These are phyloP conservation scores for Diaporthe aspalathi DNA, from an alignment of 2,329 filamentous ascomycete species.

Conservation along the genomic window DNA sequence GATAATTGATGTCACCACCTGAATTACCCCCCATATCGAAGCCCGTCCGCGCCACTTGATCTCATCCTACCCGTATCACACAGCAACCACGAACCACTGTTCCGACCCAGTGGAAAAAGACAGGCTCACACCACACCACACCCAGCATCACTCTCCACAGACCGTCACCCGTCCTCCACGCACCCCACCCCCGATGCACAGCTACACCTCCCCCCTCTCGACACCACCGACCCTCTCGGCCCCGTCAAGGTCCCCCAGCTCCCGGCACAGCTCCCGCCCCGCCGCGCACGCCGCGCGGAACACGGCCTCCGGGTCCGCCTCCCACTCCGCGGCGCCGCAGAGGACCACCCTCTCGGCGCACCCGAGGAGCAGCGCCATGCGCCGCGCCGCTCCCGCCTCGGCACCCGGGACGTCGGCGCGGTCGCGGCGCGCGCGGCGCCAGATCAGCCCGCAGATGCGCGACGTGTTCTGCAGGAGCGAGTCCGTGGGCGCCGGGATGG, in stretches of 20 bases:
- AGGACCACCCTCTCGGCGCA: constrained; percentile 48
- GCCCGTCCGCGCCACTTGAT: neutral
- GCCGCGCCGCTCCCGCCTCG: constrained; percentile 46
- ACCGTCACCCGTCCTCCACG: neutral
- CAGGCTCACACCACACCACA: neutral
- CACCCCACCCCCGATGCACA: no score
- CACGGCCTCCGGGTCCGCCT: constrained; percentile 20
- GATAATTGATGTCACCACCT: neutral
- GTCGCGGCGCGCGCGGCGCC: constrained; percentile 47
- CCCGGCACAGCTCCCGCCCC: constrained; percentile 33
- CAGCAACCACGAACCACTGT: neutral
- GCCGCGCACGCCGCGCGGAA: constrained; percentile 31
- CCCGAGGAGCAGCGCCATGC: constrained; percentile 46
- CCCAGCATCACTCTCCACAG: no score
- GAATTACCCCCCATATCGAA: no score
- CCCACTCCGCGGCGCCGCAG: constrained; percentile 42
- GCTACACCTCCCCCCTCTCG: neutral
- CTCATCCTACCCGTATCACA: neutral
- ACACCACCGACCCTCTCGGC: neutral
- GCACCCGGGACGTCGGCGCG: constrained; percentile 46
- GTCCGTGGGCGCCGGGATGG: constrained; percentile 41
- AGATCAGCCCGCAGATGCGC: constrained; percentile 47
- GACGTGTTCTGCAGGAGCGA: constrained; percentile 48
- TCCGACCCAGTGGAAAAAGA: neutral
- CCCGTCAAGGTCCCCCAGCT: constrained; percentile 32